A percentile compares a stretch with the other conserved stretches of the same genome.
These are phyloP conservation scores for Lumnitzera racemosa DNA, from an alignment of 345 rosid species.

Conservation along the genomic window DNA sequence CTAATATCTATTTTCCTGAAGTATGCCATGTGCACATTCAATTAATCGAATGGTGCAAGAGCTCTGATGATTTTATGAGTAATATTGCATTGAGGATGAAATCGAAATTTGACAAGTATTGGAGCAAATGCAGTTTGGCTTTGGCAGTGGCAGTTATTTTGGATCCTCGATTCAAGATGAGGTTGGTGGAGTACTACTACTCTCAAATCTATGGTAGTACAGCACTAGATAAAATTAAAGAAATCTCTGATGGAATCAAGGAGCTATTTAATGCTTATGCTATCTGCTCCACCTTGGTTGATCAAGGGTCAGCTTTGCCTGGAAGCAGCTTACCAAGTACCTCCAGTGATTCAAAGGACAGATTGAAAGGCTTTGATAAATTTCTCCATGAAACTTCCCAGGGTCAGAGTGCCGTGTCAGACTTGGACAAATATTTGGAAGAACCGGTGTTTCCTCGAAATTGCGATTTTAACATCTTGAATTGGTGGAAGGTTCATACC, in stretches of 20 bases:
- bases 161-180: slow-evolving; percentile 94
- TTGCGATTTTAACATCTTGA: slow-evolving; percentile 69
- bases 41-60: slow-evolving; percentile 88
- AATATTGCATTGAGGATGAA: slow-evolving; percentile 71
- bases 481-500: slow-evolving; percentile 97
- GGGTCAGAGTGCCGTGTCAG: slow-evolving; percentile 48
- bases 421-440: slow-evolving; percentile 82
- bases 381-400: slow-evolving; percentile 84
- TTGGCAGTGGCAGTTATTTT: slow-evolving; percentile 82
- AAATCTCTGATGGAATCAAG: slow-evolving; percentile 68
- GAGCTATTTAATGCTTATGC: slow-evolving; percentile 82
- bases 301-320: slow-evolving; percentile 71
- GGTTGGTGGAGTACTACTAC: slow-evolving; percentile 88
- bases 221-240: slow-evolving; percentile 75
- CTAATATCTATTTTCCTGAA: slow-evolving; percentile 80
- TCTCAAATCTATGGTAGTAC: slow-evolving; percentile 91
- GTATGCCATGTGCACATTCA: slow-evolving; percentile 80
- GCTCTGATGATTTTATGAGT: slow-evolving; percentile 53
- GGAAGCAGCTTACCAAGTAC: slow-evolving; percentile 61
- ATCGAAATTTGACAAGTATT: slow-evolving; percentile 67
- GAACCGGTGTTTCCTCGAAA: slow-evolving; percentile 86
- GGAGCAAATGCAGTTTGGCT: slow-evolving; percentile 87
- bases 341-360: slow-evolving; percentile 51
- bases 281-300: slow-evolving; percentile 64
- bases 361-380: slow-evolving; percentile 83